phyloP scores from a whole-genome alignment of 805 yeast species.

The Candida fluviatilis region DNA sequence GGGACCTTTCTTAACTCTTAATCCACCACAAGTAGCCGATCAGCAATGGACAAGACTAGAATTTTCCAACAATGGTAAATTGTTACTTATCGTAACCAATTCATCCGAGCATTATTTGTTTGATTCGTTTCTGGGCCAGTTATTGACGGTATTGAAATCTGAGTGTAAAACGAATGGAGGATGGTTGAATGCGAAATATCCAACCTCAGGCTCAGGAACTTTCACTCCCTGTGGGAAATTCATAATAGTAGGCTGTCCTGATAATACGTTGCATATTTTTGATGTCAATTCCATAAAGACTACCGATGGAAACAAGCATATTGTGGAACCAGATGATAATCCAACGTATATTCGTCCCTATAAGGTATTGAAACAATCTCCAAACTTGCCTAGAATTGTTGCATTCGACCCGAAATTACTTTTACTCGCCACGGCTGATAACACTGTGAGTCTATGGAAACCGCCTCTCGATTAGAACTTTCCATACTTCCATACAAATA shows the following conservation, averaged over 20 bases:
- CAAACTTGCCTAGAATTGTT: conserved; percentile 44
- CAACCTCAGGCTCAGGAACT: conserved; percentile 28
- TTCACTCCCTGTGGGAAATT: conserved; percentile 40
- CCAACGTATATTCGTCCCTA: conserved; percentile 19
- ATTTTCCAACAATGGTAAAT: conserved; percentile 74
- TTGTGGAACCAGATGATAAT: conserved; percentile 14
- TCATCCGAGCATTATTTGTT: conserved; percentile 53
- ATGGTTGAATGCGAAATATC: conserved; percentile 29
- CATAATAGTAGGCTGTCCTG: conserved; percentile 29
- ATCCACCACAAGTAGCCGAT: conserved; percentile 16
- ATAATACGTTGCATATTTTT: conserved; percentile 22
- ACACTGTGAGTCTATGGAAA: conserved; percentile 35
- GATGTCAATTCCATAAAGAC: conserved; percentile 24
- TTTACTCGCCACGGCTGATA: conserved; percentile 63
- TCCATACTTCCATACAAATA: not conserved
- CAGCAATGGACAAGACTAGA: conserved; percentile 61
- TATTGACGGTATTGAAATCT: conserved; percentile 26
- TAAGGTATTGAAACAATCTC: conserved; percentile 16
- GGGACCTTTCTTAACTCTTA: conserved; percentile 44
- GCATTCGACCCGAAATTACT: conserved; percentile 60
- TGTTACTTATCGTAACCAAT: conserved; percentile 53
- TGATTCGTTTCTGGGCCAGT: conserved; percentile 66
- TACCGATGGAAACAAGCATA: conserved; percentile 13
- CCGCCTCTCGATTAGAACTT: conserved; percentile 11
- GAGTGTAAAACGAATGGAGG: conserved; percentile 6